phyloP scores from a whole-genome alignment of 2,329 filamentous ascomycete species.

The Trichoderma sp. region DNA sequence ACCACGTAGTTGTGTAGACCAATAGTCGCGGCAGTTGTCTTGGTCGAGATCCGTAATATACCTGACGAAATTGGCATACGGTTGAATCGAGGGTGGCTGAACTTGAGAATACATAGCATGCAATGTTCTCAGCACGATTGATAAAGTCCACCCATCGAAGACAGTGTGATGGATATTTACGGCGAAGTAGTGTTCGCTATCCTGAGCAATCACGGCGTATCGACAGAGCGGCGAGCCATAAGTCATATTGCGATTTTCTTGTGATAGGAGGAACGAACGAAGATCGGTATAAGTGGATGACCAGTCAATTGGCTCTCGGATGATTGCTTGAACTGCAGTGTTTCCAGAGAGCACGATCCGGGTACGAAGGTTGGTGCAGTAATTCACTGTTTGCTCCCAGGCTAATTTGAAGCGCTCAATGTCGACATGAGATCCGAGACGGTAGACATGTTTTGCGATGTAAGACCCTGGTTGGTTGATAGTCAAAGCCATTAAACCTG shows the following conservation, averaged over 20 bases:
- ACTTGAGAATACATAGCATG: neutral
- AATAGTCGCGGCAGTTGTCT: conserved; percentile 14
- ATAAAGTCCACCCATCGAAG: neutral
- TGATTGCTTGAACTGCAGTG: neutral
- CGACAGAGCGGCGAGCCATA: conserved; percentile 13
- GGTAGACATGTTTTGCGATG: neutral
- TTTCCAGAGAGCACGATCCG: conserved; percentile 7
- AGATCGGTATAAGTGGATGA: neutral
- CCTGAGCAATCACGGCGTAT: neutral
- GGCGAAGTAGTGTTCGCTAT: neutral
- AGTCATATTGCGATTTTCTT: neutral
- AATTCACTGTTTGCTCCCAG: conserved; percentile 26
- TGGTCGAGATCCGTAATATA: neutral
- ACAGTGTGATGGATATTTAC: conserved; percentile 4
- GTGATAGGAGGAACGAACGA: neutral
- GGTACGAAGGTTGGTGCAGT: conserved; percentile 15
- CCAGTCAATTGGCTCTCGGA: neutral
- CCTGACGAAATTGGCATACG: neutral
- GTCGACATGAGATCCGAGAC: neutral
- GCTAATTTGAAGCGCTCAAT: conserved; percentile 21
- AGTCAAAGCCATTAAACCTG: conserved; percentile 11
- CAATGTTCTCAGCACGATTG: neutral
- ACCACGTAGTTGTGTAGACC: conserved; percentile 22
- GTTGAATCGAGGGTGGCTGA: neutral
- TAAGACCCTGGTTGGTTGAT: conserved; percentile 14